Base-by-base conservation (phyloP, 192 early-diverging fungal species). In the Rhizoclosmatium globosum region DNA sequence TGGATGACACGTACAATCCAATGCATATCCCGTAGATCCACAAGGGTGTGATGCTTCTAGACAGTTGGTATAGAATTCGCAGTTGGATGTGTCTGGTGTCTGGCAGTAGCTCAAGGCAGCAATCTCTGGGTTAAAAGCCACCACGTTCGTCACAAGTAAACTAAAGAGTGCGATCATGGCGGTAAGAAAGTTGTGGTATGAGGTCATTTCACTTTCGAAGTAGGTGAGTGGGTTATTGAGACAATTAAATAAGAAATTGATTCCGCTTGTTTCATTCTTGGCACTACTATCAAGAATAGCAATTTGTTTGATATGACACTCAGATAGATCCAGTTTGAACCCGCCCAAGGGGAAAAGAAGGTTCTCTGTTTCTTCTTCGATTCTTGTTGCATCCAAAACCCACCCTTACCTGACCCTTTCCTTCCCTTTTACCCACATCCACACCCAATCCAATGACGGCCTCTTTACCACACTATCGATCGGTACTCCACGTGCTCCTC, bases 401-500 rank as follows among this genome's bases (percentile, higher is more conserved):
- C 31, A 31, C 31, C 31, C 31, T 31, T 31, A 31, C 31, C 31
- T 31, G 31, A 31, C 31, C 31, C 31, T 31, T 91, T 7, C 84
- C 87, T 0, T 81, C 85, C 43, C 98, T 86, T 87, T 95, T 96
- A 78, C 91, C 92, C 38, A 88, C 83, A 76, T 96, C 98, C 23
- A 93, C 93, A 21, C 91, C 93, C 92, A 97, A 97, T 81, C 92
- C 91, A 0, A 94, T 89, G 82, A 95, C 94, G 64, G 97, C 95
- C 62, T 96, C 97, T 62, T 95, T 96, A 2, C 79, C 81, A 87
- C 98, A 99, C 79, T 98, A 91, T 96, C 97, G 98, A 84, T 97
- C 94, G 90, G 31, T 31, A 31, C 31, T 31, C 31, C 31, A 31
- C 31, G 0, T 31, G 31, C 31, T 31, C 31, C 0, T 62, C 23